Conservation (phyloP, 2,329 filamentous ascomycete species). For the Phaeosphaeria sp. region DNA sequence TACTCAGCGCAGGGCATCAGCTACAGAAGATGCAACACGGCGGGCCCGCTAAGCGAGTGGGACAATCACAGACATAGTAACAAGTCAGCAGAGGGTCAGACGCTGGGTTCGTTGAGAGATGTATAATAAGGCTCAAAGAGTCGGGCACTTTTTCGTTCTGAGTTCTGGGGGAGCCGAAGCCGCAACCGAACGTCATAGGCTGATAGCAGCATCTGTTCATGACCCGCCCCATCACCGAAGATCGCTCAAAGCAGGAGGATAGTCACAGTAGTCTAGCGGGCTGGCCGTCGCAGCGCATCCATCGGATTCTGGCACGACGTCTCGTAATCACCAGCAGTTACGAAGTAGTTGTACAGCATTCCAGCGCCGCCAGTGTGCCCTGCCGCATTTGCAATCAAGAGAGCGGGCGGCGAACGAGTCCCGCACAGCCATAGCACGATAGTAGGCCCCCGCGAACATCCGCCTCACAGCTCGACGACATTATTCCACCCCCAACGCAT, state of each 20-base stretch:
- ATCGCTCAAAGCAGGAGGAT: conserved; percentile 20
- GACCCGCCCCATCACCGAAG: conserved; percentile 15
- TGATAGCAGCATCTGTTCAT: too few species aligned
- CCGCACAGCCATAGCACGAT: conserved; percentile 8
- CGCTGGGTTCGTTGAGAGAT: background rate
- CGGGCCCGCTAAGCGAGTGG: background rate
- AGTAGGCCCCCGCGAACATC: conserved; percentile 37
- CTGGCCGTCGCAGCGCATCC: background rate
- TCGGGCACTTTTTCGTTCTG: background rate
- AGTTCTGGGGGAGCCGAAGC: conserved; percentile 21
- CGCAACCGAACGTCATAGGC: conserved; percentile 18
- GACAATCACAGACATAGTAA: conserved; percentile 1
- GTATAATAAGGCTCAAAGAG: background rate
- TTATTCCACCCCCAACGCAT: conserved; percentile 30
- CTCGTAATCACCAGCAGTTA: background rate
- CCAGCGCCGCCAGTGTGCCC: conserved; percentile 10
- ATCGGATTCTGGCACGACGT: background rate
- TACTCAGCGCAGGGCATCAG: conserved; percentile 21
- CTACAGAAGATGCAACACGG: background rate
- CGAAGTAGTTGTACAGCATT: background rate
- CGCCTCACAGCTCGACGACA: conserved; percentile 18
- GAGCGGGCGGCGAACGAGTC: conserved; percentile 27
- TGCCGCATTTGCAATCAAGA: conserved; percentile 29
- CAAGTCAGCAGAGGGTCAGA: background rate
- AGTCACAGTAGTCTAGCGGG: background rate